Base-by-base conservation (phyloP, 2,329 filamentous ascomycete species). In the Alternaria sp. region DNA sequence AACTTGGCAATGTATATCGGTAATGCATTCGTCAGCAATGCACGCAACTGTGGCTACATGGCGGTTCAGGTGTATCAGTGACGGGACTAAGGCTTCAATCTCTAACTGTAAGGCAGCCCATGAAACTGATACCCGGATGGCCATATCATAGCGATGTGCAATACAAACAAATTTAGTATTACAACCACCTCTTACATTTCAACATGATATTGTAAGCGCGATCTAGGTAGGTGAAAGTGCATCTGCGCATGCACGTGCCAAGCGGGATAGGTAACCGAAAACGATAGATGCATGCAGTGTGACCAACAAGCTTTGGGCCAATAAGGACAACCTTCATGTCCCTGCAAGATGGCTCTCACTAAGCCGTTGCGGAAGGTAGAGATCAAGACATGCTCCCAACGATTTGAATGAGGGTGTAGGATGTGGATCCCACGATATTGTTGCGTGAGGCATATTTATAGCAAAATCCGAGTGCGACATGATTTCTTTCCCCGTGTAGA, bases 291-390 rank as follows among this genome's bases (percentile, higher is more conserved):
- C 45, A 58, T 58, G 51, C 51, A 39, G 40, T 34, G 51, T 51
- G 56, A 58, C 42, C 44, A 40, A 28, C 21, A 33, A 24, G 21
- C 34, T 33, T 29, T 40, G 17, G 28, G n/a, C 56, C 51, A 55
- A 58, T 58, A 17, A 21, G 33, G 31, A 34, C 28, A 28, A 26
- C n/a, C 28, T 21, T 21, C 5, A n/a, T 21, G 31, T 14, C 23
- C n/a, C 14, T 46, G 33, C 21, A 29, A 58, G 28, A 51, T 34
- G 31, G 31, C 26, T 39, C 33, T 50, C 51, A 51, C 56, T 58
- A 54, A 51, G 45, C 45, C 33, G 37, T 51, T 58, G n/a, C 33
- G 52, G 56, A 58, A 58, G 56, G 56, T 58, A 39, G 50, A 31
- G 31, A 21, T 44, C 31, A 9, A 31, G 51, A 45, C 28, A 51